Base-by-base conservation (phyloP, 495 filamentous ascomycete species). In the Neurospora discreta region DNA sequence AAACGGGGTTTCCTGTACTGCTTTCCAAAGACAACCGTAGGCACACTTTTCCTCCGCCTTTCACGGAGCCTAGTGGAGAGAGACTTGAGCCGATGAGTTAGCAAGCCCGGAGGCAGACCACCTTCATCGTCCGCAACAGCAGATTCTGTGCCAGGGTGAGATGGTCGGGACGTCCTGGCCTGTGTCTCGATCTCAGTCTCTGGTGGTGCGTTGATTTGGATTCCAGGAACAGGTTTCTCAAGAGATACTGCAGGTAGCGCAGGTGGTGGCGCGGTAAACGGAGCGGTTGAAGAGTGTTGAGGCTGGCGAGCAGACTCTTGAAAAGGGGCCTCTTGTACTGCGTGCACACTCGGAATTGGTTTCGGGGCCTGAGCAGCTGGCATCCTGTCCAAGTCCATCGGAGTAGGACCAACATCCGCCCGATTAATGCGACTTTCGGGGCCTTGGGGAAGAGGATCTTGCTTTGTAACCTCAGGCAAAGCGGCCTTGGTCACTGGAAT, bases 21-120 rank as follows among this genome's bases (percentile, higher is more conserved):
- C 68, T 90, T 90, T 3, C 90, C 89, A 78, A 96, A 95, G 5
- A 94, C 86, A n/a, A 96, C 92, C 0, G 92, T 92, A 3, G 92
- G 92, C 9, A 90, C 82, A 72, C 90, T 90, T 72, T 82, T 88
- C 76, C 88, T 87, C 58, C 89, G 87, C 75, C 85, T 90, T 60
- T 88, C 85, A 68, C 88, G 89, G 10, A 82, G 83, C 76, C 88
- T 89, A 72, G 85, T 86, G 71, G 83, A 85, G 42, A 89, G 82
- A 23, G 87, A 83, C 73, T 77, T 77, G n/a, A 86, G 81, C 69
- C 85, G 83, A 15, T 73, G 71, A 10, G 70, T 70, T 1, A 85
- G 81, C 58, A 86, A 77, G 23, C 83, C 13, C 20, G 73, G 83
- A 70, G 46, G 16, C 40, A 73, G 39, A 9, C 30, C 26, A 20